Base-by-base conservation (phyloP, 805 yeast genomes). In the Yarrowia divulgata region DNA sequence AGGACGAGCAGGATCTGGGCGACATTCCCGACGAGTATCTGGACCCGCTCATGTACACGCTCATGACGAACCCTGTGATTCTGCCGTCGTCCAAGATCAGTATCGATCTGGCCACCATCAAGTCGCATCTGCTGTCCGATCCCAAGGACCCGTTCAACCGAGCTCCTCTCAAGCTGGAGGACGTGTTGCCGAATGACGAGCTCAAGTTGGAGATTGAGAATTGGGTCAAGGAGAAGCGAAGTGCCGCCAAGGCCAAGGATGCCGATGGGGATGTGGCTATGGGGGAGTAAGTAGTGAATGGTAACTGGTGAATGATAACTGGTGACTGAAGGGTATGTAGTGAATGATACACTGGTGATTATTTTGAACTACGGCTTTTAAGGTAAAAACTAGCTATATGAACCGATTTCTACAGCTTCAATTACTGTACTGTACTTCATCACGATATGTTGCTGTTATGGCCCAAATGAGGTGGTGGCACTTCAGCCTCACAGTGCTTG, bases 131-230 rank as follows among this genome's bases (percentile, higher is more conserved):
- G 70, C 84, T 95, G 77, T 91, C 94, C 80, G 98, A 95, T 80
- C 87, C 97, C 0, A 95, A 97, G 0, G 99, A 95, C 81, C 99
- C 99, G 19, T 95, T 95, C 81, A 95, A 94, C 79, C 88, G 99
- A 79, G 84, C 88, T 81, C 98, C 98, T 6, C 82, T 95, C 74
- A 91, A 87, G 75, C 79, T 94, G 48, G 98, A 94, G 72, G 97
- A 95, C 73, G 97, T 93, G 35, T 78, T 85, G 29, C 97, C 95
- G 19, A 89, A 93, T 79, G 81, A 80, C 0, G 97, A 89, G 72
- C 81, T 93, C 76, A 88, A 84, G 75, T 75, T 78, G 8, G 68
- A 63, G 48, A 63, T 63, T 39, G 57, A 48, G 8, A 13, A n/a
- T 8, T 63, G 68, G 68, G 68, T 63, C 39, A 23, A 39, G 57